Base-by-base conservation (phyloP, 164 flowering plant genomes). In the Piper longum region DNA sequence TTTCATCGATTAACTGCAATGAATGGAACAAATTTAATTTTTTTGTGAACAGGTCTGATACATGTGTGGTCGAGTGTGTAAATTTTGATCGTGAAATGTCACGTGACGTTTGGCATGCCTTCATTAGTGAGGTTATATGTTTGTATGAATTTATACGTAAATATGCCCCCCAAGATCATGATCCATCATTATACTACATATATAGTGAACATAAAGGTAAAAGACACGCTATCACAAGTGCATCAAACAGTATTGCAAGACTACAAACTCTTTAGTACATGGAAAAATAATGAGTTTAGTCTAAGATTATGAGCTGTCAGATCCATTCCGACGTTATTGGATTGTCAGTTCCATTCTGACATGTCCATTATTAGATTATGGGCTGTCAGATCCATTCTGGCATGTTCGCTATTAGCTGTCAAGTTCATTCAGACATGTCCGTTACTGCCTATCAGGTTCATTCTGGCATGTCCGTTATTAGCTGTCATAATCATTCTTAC, bases 21-120 rank as follows among this genome's bases (percentile, higher is more conserved):
- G 36, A 26, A 19, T 48, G 41, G 3, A 18, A 18, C 56, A 42
- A 41, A 43, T 43, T 59, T 43, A 43, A 62, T 66, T 69, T 51
- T 48, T 63, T 48, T 68, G 41, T 69, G 48, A 71, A 69, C 78
- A 93, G 98, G 77, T 82, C 83, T 13, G 73, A 80, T 41, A 59
- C 84, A 62, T 93, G 89, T 89, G 83, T 86, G 43, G 71, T 90
- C 54, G 97, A 93, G 72, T 88, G 88, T 78, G 90, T 93, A 16
- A 97, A 93, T 77, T 78, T 90, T 71, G 92, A 92, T 61, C 87
- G 91, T 69, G 97, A 93, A 73, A 81, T 84, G 88, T 80, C 96
- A 74, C 75, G 98, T 72, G 98, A 93, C 78, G 82, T 84, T 43
- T 93, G 98, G 98, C 80, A 85, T 80, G 90, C 97, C 67, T 86